Evolutionary conservation across 176 grass and related monocot species (phyloP).

Genomic region (Elaeis guineensis): DNA sequence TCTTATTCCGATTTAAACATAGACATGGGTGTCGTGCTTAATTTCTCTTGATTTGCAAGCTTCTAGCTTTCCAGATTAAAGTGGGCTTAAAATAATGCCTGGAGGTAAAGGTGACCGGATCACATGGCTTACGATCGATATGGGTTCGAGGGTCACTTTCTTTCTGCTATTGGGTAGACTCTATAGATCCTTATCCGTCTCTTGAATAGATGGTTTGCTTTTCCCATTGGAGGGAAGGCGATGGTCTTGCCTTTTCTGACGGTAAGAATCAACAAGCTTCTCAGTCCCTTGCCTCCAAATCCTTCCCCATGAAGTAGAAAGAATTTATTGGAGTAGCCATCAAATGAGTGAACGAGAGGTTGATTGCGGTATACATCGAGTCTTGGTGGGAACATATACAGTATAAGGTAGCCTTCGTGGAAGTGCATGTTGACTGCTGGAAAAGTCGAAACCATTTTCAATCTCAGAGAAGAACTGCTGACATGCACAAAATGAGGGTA

Average conservation of each 20-base stretch:
- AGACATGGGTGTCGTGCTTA: too few species aligned
- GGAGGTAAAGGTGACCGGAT: not conserved
- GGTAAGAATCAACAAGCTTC: slow-evolving; percentile 33
- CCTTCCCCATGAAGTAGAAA: slow-evolving; percentile 35
- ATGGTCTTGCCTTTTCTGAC: slow-evolving; percentile 28
- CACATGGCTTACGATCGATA: not conserved
- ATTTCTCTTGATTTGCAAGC: not conserved
- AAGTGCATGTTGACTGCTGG: not conserved
- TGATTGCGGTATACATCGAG: not conserved
- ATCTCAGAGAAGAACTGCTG: too few species aligned
- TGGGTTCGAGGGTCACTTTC: not conserved
- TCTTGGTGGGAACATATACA: not conserved
- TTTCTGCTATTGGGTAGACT: not conserved
- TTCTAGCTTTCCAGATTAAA: not conserved
- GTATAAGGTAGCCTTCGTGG: not conserved
- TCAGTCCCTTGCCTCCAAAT: slow-evolving; percentile 22
- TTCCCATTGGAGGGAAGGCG: slow-evolving; percentile 8
- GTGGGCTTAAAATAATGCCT: not conserved
- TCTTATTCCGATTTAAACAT: too few species aligned
- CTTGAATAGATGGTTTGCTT: not conserved
- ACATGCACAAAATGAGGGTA: too few species aligned
- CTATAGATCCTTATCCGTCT: not conserved
- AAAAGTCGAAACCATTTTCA: not conserved
- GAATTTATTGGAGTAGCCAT: slow-evolving; percentile 24
- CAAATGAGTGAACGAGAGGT: not conserved